Evolutionary conservation across 495 filamentous ascomycete genomes (phyloP), one percentile per base, ranked within the genome.

Genomic region (Hyphodiscus hymeniophilus): DNA sequence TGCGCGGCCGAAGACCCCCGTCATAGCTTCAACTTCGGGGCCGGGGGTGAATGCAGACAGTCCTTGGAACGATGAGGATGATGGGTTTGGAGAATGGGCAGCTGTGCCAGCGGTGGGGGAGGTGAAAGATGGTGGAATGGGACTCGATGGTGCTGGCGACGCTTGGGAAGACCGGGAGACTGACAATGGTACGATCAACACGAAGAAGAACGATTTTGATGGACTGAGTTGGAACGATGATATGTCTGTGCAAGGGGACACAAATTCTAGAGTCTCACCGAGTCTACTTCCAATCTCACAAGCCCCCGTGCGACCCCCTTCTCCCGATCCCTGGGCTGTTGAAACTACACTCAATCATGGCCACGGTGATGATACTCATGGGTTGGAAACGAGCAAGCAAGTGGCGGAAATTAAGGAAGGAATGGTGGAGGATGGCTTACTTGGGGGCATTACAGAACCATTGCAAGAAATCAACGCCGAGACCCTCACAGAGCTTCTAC

Each of bases 251-350:
- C 23, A 22, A 12, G 48, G 36, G 16, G 30, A 47, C 22, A 8
- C 20, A 3, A 31, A 22, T 2, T 26, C 40, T 17, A 48, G 36
- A 15, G 18, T 51, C 15, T 30, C 23, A 16, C 54, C 49, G 20
- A 52, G 49, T 48, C 40, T 43, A 12, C 10, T 50, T 3, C 31
- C 48, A 28, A 46, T 51, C 10, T 13, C 40, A 30, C 3, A 20
- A 15, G 34, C 32, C 7, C 26, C 59, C n/a, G 46, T 66, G 16
- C 71, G 69, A 53, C 65, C 70, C 17, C 65, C 63, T n/a, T 75
- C 73, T 3, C 70, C 70, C n/a, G 73, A 76, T 59, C 73, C 73
- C 2, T 76, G 72, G 72, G 61, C 65, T 30, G 1, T 24, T 5
- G 38, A 18, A 18, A 40, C 38, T 11, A 20, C 20, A 20, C 22